Evolutionary conservation across 139 green algal genomes (phyloP).

Genomic region (Edaphochlamys debaryana): DNA sequence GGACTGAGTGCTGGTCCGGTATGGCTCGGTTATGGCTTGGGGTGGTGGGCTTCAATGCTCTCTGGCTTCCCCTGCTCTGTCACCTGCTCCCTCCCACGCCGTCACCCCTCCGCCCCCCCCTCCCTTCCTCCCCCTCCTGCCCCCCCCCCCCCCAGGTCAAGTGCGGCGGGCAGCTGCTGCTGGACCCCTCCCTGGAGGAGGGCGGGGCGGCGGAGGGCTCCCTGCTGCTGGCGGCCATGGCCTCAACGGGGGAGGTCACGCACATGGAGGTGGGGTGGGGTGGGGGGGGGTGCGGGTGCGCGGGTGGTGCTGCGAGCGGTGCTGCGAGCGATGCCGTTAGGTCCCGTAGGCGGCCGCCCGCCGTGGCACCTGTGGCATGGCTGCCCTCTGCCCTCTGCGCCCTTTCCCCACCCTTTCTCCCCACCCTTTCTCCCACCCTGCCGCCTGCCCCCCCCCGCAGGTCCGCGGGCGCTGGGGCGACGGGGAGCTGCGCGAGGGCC

Average conservation of each 20-base stretch:
- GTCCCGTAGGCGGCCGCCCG: too few relatives aligned
- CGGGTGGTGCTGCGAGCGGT: neutral
- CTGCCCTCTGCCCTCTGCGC: too few relatives aligned
- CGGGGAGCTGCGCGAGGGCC: conserved; percentile 45
- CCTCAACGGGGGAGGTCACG: conserved; percentile 62
- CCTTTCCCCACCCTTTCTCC: too few relatives aligned
- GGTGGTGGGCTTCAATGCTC: neutral
- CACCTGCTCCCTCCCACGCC: neutral
- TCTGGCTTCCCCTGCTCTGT: neutral
- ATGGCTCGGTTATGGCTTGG: neutral
- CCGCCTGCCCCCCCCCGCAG: too few relatives aligned
- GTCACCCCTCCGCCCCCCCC: neutral
- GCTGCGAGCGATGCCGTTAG: neutral
- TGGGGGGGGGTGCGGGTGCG: neutral
- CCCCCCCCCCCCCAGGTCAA: neutral
- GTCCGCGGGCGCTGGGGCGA: conserved; percentile 63
- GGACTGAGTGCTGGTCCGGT: too few relatives aligned
- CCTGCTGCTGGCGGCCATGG: conserved; percentile 69
- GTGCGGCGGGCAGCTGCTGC: conserved; percentile 62
- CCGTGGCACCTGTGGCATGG: too few relatives aligned
- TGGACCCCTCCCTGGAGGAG: conserved; percentile 73
- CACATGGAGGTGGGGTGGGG: neutral
- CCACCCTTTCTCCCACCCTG: too few relatives aligned
- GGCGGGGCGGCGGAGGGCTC: conserved; percentile 54
- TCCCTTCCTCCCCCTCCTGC: neutral